A percentile compares a stretch with the other conserved stretches of the same genome.
These are phyloP conservation scores for Blastobotrys proliferans DNA, from an alignment of 1,139 yeast genomes.

Conservation along the genomic window DNA sequence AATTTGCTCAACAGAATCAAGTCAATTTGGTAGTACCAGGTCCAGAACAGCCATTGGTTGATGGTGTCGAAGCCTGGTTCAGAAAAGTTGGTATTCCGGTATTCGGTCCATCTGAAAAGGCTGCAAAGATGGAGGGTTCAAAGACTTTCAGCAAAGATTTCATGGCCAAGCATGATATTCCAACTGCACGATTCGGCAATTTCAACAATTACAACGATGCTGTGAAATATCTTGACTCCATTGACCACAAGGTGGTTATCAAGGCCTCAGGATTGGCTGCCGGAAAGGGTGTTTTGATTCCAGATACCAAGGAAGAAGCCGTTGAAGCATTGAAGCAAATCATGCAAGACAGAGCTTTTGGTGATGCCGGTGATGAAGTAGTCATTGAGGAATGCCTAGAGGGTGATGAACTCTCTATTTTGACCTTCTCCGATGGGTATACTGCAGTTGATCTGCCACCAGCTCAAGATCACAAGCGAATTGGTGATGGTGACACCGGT, in stretches of 20 bases:
- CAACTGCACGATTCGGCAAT: conserved; percentile 86
- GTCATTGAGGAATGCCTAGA: conserved; percentile 95
- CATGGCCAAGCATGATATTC: conserved; percentile 87
- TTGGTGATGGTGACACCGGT: conserved; percentile 90
- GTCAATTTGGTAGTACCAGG: conserved; percentile 89
- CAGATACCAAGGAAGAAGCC: conserved; percentile 81
- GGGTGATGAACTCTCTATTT: conserved; percentile 93
- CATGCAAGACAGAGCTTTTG: conserved; percentile 88
- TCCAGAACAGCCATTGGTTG: conserved; percentile 98
- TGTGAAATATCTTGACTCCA: conserved; percentile 56
- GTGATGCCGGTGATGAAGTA: conserved; percentile 91
- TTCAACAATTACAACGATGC: conserved; percentile 77
- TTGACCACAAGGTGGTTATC: conserved; percentile 78
- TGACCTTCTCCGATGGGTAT: conserved; percentile 93
- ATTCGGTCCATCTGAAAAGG: conserved; percentile 88
- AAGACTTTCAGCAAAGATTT: conserved; percentile 92
- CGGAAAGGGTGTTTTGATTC: conserved; percentile 97
- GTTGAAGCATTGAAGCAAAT: conserved; percentile 76
- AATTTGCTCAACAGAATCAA: conserved; percentile 45
- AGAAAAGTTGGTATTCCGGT: conserved; percentile 80
- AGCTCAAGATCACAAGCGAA: conserved; percentile 97
- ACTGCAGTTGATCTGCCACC: conserved; percentile 88
- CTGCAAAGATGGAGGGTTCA: conserved; percentile 96
- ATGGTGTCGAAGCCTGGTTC: conserved; percentile 76
- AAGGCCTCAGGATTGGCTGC: conserved; percentile 99